These are phyloP conservation scores for Lolium perenne DNA, from an alignment of 176 grass and related monocot species.

Conservation along the genomic window DNA sequence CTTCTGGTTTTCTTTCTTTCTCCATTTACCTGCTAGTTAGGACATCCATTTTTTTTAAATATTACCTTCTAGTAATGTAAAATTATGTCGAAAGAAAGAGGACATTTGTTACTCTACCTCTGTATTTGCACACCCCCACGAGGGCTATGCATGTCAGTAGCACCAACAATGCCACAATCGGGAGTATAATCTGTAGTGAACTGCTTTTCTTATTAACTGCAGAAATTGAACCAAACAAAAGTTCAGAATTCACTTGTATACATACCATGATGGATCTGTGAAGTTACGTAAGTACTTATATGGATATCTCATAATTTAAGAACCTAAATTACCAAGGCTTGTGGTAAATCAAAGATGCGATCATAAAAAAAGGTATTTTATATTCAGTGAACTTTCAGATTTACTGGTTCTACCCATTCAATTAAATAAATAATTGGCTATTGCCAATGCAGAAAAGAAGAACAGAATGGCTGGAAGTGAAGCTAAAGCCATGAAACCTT, in stretches of 20 bases:
- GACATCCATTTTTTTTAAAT: not conserved
- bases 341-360: not conserved
- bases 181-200: constrained; percentile 25
- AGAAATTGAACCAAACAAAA: not conserved
- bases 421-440: not conserved
- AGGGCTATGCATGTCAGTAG: not conserved
- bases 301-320: not conserved
- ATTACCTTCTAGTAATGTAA: not conserved
- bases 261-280: not conserved
- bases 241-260: not conserved
- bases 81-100: too few relatives aligned
- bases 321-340: not conserved
- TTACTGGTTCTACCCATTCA: not conserved
- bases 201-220: not conserved
- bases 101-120: not conserved
- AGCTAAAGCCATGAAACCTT: not conserved
- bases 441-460: not conserved
- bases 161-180: not conserved
- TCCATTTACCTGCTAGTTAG: constrained; percentile 9
- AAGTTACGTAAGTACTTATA: not conserved
- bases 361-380: not conserved
- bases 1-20: constrained; percentile 16
- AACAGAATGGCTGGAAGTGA: not conserved
- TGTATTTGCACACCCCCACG: constrained; percentile 1
- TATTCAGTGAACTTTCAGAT: not conserved